Percentiles rank a stretch among this genome's conserved stretches.
phyloP scores from a whole-genome alignment of 2,329 filamentous ascomycete species.

The Pseudocercospora cruenta region DNA sequence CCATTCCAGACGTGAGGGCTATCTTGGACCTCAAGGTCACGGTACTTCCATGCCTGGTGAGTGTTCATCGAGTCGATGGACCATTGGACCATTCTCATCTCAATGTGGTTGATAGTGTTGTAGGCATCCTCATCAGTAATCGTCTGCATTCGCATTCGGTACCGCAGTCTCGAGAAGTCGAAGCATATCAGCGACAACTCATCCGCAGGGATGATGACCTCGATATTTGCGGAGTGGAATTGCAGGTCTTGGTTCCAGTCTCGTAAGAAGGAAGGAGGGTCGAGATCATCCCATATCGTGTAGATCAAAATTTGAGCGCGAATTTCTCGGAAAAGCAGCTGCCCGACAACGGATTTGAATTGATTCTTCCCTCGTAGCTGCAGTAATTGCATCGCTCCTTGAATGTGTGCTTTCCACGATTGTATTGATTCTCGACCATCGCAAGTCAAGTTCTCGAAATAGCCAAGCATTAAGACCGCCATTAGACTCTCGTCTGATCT shows the following conservation, averaged over 20 bases:
- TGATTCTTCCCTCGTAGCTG: constrained; percentile 38
- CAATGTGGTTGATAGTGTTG: constrained; percentile 27
- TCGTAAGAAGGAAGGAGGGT: constrained; percentile 34
- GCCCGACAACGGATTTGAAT: constrained; percentile 32
- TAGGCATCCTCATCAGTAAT: constrained; percentile 32
- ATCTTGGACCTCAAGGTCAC: constrained; percentile 34
- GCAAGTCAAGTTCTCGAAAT: constrained; percentile 43
- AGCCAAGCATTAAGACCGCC: constrained; percentile 42
- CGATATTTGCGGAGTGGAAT: constrained; percentile 11
- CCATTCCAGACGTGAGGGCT: constrained; percentile 38
- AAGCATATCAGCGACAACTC: constrained; percentile 29
- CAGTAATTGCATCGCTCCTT: constrained; percentile 41
- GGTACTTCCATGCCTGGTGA: constrained; percentile 32
- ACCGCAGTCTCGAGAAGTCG: constrained; percentile 33
- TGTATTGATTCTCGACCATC: constrained; percentile 36
- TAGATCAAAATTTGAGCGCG: constrained; percentile 33
- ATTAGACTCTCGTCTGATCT: constrained; percentile 40
- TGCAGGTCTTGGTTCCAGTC: constrained; percentile 35
- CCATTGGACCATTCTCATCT: constrained; percentile 36
- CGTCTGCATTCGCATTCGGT: constrained; percentile 20
- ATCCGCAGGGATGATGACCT: constrained; percentile 30
- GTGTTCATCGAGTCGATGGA: constrained; percentile 25
- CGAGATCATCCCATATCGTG: constrained; percentile 38
- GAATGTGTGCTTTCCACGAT: constrained; percentile 46
- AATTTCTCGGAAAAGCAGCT: constrained; percentile 36